Base-by-base conservation (phyloP, 345 rosid genomes). In the Sisymbrium irio region DNA sequence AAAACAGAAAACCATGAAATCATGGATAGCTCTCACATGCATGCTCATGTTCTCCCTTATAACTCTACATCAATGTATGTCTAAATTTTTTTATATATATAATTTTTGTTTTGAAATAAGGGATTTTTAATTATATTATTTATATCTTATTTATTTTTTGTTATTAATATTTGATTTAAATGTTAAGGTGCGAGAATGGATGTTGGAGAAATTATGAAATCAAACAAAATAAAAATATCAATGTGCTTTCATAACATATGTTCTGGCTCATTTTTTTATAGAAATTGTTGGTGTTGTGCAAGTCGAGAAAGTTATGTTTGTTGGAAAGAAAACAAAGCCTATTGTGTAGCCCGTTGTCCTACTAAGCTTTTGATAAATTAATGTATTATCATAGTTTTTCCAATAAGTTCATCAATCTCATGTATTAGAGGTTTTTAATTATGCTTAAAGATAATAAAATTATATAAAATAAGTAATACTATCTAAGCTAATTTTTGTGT, bases 241-340 rank as follows among this genome's bases (percentile, higher is more conserved):
- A 0, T 3, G 7, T 59, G 64, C 14, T 0, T 1, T 20, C 65
- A 15, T 55, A 2, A 0, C 20, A 1, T 4, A 6, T 54, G 59
- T 28, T 0, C 0, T 3, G 9, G 7, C 0, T n/a, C n/a, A n/a
- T 0, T 5, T 0, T 22, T 9, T 19, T 19, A 0, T 9, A 9
- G 4, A 57, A 3, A 51, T 33, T 57, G 62, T 33, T 57, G 41
- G 62, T 57, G 62, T 57, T 57, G 62, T 54, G 2, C 4, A 15
- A 7, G 4, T 2, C 0, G 0, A 10, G 3, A 3, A 5, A 12
- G 2, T 12, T 13, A 2, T 6, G 37, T 4, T 13, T 54, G 37
- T 18, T 54, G 17, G 17, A 2, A 1, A 0, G 4, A 14, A 27
- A 4, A 27, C 19, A 3, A 14, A 54, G 37, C 35, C 17, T 1